phyloP scores from a whole-genome alignment of 495 filamentous ascomycete species.

The Neurospora sp. region DNA sequence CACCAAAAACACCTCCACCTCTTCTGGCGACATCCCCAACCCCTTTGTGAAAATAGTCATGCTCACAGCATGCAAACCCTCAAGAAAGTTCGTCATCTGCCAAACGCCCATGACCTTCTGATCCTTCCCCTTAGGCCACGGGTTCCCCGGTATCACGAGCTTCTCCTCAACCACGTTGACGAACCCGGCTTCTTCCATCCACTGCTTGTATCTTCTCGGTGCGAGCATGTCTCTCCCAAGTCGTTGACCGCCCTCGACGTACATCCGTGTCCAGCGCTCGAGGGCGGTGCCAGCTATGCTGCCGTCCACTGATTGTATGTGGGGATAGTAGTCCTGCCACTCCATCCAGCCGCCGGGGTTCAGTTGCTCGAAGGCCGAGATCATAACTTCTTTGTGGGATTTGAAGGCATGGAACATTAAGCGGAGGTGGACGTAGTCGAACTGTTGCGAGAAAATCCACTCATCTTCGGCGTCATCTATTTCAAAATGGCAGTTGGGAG shows the following conservation, averaged over 20 bases:
- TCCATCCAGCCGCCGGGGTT: constrained; percentile 43
- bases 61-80: constrained; percentile 38
- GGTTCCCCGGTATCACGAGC: constrained; percentile 40
- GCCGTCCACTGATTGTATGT: constrained; percentile 22
- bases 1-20: constrained; percentile 43
- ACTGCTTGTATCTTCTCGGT: constrained; percentile 16
- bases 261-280: constrained; percentile 21
- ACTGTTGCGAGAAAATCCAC: constrained; percentile 34
- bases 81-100: constrained; percentile 26
- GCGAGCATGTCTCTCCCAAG: constrained; percentile 15
- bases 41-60: constrained; percentile 43
- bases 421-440: constrained; percentile 42
- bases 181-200: constrained; percentile 32
- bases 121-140: constrained; percentile 40
- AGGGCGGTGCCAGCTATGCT: constrained; percentile 19
- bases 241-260: constrained; percentile 16
- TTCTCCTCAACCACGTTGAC: constrained; percentile 31
- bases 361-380: constrained; percentile 31
- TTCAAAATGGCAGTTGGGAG: constrained; percentile 39
- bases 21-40: constrained; percentile 38
- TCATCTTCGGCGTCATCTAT: constrained; percentile 42
- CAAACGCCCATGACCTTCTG: constrained; percentile 40
- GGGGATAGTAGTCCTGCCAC: constrained; percentile 33
- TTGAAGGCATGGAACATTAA: constrained; percentile 33
- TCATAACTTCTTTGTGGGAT: constrained; percentile 2